These are phyloP conservation scores for Ramaria sp. DNA, from an alignment of 768 basidiomycete species.

Conservation along the genomic window DNA sequence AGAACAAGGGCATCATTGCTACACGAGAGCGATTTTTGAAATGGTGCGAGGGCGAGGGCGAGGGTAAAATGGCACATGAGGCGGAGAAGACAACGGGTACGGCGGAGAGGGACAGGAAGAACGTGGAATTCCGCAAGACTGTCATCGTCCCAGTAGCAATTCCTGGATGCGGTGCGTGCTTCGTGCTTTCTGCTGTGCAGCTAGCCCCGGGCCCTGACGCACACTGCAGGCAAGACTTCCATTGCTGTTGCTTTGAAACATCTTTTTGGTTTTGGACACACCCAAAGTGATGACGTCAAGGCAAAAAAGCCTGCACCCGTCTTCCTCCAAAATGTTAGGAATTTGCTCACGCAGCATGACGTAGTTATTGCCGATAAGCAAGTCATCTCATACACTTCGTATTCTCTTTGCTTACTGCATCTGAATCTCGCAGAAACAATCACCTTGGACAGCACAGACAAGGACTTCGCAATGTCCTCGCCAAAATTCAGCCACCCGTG, in stretches of 20 bases:
- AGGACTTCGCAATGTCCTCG: constrained; percentile 48
- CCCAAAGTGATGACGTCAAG: constrained; percentile 84
- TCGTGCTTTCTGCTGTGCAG: neutral
- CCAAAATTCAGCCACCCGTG: constrained; percentile 37
- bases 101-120: constrained; percentile 20
- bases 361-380: constrained; percentile 93
- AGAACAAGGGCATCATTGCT: constrained; percentile 77
- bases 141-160: constrained; percentile 83
- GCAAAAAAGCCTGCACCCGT: constrained; percentile 59
- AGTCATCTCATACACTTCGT: constrained; percentile 15
- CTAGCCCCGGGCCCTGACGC: neutral
- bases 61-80: constrained; percentile 18
- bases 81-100: constrained; percentile 6
- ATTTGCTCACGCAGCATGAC: constrained; percentile 48
- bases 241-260: constrained; percentile 68
- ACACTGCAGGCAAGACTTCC: constrained; percentile 73
- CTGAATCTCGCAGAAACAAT: constrained; percentile 60
- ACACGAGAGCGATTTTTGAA: constrained; percentile 69
- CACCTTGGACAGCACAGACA: constrained; percentile 75
- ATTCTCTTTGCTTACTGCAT: neutral
- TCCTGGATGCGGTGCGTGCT: constrained; percentile 77
- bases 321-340: constrained; percentile 65
- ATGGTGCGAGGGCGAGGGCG: constrained; percentile 48
- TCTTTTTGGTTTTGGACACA: constrained; percentile 83
- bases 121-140: constrained; percentile 51